phyloP scores from a whole-genome alignment of 257 asterid genomes.

The Nicotiana benthamiana region DNA sequence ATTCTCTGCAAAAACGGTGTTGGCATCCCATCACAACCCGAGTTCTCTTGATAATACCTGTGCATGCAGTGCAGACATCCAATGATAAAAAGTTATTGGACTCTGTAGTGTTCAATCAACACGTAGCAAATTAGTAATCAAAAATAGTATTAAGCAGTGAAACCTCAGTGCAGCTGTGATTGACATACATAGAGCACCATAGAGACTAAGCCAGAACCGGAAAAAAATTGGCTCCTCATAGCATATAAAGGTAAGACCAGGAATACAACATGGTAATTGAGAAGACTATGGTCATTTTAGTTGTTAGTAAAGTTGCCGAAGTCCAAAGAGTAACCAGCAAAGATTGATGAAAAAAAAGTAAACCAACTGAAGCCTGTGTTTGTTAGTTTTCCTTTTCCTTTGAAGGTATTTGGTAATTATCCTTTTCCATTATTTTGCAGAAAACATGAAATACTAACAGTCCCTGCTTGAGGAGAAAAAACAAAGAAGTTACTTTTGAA shows the following conservation, averaged over 20 bases:
- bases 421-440: neutral
- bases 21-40: constrained; percentile 52
- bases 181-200: neutral
- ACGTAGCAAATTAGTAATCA: neutral
- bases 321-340: neutral
- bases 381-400: neutral
- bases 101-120: neutral
- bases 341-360: neutral
- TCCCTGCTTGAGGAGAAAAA: neutral
- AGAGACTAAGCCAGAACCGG: neutral
- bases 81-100: neutral
- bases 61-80: neutral
- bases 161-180: neutral
- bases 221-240: neutral
- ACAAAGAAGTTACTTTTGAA: neutral
- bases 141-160: neutral
- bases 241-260: neutral
- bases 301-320: neutral
- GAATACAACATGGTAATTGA: neutral
- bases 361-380: neutral
- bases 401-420: neutral
- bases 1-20: constrained; percentile 54
- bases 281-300: constrained; percentile 2
- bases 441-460: neutral
- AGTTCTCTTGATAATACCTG: constrained; percentile 47